Evolutionary conservation across 2,329 filamentous ascomycete genomes (phyloP), one percentile per base, ranked within the genome.

Genomic region (Mycocentrospora acerina): DNA sequence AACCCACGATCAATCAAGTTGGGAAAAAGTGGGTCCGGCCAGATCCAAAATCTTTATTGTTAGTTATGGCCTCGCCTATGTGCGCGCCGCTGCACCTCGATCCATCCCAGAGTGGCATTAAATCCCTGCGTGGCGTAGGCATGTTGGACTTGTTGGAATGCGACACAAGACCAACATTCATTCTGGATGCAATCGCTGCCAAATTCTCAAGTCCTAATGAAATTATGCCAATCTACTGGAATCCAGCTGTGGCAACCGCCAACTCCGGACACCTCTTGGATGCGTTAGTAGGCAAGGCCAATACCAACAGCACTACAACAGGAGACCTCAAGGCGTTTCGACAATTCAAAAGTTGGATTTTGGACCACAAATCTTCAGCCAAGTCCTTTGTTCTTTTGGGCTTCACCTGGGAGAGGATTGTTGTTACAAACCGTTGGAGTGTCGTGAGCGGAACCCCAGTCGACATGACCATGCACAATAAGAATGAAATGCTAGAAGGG

Each of bases 121-220:
- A 38, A 8, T 29, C 19, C 12, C 32, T 55, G 30, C 40, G 33
- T 33, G 33, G 27, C 24, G 32, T 59, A 17, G 48, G 55, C 28
- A 40, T 58, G 27, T 40, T 55, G 27, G 43, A 55, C 17, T 40
- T 59, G 15, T 39, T 60, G n/a, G 42, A 53, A 17, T 26, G 36
- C 33, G 55, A 60, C 19, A 40, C 50, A 2, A 48, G 50, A 16
- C 55, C 57, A 27, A 49, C 50, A 4, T 52, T 55, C 18, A 17
- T 57, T 12, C 14, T 53, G 18, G 44, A 56, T 29, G 28, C 37
- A 4, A 35, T 40, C 13, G 22, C 35, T 24, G 25, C 27, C 25
- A 6, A 34, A n/a, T 11, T 32, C 2, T 13, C 30, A 3, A 13
- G 29, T 9, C 19, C 24, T 5, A 31, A 37, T 13, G 29, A 17